A percentile compares a stretch with the other conserved stretches of the same genome.
phyloP scores from a whole-genome alignment of 257 asterid genomes.

The Salvia splendens region DNA sequence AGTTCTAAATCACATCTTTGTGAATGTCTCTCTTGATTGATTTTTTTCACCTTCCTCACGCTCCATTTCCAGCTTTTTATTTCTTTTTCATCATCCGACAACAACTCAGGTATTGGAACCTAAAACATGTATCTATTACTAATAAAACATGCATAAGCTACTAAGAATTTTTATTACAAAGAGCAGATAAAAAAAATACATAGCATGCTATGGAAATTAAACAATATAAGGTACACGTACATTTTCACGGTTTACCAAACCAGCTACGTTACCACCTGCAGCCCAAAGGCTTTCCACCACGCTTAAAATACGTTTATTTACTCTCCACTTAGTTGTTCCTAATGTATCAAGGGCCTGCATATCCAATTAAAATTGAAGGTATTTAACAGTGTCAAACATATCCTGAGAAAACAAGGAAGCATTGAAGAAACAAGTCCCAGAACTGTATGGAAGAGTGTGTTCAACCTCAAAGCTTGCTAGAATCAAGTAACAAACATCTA shows the following conservation, averaged over 20 bases:
- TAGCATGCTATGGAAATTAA: constrained; percentile 12
- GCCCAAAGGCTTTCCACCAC: constrained; percentile 95
- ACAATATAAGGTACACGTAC: constrained; percentile 48
- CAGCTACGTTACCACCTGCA: constrained; percentile 84
- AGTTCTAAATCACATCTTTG: constrained; percentile 89
- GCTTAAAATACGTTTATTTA: constrained; percentile 67
- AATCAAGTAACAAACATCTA: constrained; percentile 18
- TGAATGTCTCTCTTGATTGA: constrained; percentile 88
- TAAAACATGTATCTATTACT: constrained; percentile 38
- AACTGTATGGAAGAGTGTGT: constrained; percentile 22
- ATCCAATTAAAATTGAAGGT: constrained; percentile 22
- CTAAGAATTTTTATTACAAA: constrained; percentile 12
- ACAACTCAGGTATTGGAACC: constrained; percentile 82
- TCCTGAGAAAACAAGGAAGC: constrained; percentile 16
- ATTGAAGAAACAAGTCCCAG: constrained; percentile 26
- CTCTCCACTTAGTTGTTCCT: constrained; percentile 95
- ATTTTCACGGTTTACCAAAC: constrained; percentile 79
- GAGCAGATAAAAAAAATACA: constrained; percentile 3
- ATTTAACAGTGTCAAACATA: constrained; percentile 19
- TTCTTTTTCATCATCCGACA: constrained; percentile 60
- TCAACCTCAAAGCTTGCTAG: neutral
- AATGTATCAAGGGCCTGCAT: constrained; percentile 92
- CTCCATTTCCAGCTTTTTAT: constrained; percentile 83
- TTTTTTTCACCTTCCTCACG: constrained; percentile 72
- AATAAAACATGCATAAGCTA: constrained; percentile 26